Conservation (phyloP, 23 red algal species). For the Gracilaria caudata region DNA sequence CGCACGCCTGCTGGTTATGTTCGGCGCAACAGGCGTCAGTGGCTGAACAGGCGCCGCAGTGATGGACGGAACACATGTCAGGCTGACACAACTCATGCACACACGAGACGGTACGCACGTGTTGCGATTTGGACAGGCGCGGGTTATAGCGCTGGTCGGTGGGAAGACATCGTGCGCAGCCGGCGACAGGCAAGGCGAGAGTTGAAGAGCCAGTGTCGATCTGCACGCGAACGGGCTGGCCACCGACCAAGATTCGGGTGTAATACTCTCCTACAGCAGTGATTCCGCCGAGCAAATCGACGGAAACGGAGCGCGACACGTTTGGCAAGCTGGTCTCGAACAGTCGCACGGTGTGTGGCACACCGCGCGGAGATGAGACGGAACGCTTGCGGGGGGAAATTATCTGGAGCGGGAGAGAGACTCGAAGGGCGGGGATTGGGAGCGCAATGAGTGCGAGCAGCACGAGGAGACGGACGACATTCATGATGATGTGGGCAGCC, state of each 20-base stretch:
- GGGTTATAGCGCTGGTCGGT: constrained; percentile 89
- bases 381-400: neutral
- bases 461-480: neutral
- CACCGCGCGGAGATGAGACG: neutral
- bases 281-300: constrained; percentile 85
- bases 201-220: constrained; percentile 94
- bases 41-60: constrained; percentile 70
- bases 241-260: constrained; percentile 76
- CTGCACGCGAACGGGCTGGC: constrained; percentile 87
- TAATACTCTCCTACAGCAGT: constrained; percentile 93
- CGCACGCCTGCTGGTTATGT: constrained; percentile 67
- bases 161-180: constrained; percentile 70
- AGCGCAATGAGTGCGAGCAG: constrained; percentile 8
- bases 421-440: neutral
- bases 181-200: constrained; percentile 74
- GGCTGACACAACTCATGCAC: constrained; percentile 70
- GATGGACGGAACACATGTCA: constrained; percentile 60
- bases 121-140: constrained; percentile 22
- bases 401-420: constrained; percentile 13
- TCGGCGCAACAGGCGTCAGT: constrained; percentile 84
- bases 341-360: neutral
- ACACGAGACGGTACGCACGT: constrained; percentile 55
- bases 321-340: constrained; percentile 24
- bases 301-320: constrained; percentile 37
- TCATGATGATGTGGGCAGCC: neutral